Conservation (phyloP, 306 rosid genomes). For the Glycine tomentella region DNA sequence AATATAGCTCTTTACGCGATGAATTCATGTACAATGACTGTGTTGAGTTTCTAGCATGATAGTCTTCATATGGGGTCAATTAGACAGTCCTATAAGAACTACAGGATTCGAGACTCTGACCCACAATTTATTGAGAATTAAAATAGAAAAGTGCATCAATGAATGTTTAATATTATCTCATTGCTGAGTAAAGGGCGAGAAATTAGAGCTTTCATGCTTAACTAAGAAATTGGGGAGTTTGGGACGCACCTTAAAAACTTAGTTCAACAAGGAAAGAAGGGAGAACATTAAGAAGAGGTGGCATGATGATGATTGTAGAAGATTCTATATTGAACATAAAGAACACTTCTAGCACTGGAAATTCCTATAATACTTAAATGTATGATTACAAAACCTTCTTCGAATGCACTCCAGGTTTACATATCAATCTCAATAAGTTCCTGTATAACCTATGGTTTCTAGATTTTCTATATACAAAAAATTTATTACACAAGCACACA, state of each 20-base stretch:
- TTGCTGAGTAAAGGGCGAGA: background rate
- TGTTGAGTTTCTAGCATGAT: too few relatives aligned
- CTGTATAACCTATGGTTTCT: slow-evolving; percentile 59
- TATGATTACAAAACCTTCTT: slow-evolving; percentile 39
- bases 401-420: slow-evolving; percentile 53
- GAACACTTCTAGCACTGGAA: slow-evolving; percentile 32
- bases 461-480: slow-evolving; percentile 69
- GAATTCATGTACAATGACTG: too few relatives aligned
- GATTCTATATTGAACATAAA: too few relatives aligned
- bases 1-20: too few relatives aligned
- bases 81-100: too few relatives aligned
- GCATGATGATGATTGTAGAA: background rate
- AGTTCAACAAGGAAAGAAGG: background rate
- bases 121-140: background rate
- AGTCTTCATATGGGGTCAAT: too few relatives aligned
- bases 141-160: background rate
- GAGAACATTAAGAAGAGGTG: too few relatives aligned
- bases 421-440: slow-evolving; percentile 52
- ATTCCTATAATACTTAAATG: slow-evolving; percentile 26
- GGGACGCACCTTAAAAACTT: background rate
- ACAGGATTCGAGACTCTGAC: too few relatives aligned
- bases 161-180: background rate
- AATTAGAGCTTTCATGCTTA: background rate
- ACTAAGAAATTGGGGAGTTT: background rate
- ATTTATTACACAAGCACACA: slow-evolving; percentile 70